Conservation (phyloP, 306 rosid species). For the Cucumis hystrix region DNA sequence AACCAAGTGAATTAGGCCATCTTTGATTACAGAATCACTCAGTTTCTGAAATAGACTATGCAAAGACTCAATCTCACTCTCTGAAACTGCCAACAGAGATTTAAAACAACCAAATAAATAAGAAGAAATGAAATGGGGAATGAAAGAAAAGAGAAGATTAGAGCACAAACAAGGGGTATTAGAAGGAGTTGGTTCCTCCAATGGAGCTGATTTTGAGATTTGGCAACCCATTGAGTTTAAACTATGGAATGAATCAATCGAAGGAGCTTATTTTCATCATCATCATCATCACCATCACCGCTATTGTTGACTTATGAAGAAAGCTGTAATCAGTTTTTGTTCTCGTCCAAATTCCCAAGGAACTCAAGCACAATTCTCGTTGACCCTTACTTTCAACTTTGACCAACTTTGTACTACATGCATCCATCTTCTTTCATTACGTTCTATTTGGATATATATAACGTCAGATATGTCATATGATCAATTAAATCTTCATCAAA, state of each 20-base stretch:
- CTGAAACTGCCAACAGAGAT: background rate
- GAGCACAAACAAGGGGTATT: conserved; percentile 8
- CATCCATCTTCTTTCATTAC: too few species aligned
- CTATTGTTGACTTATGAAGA: background rate
- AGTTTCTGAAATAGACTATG: conserved; percentile 1
- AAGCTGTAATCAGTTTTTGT: background rate
- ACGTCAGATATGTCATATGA: too few species aligned
- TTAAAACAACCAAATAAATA: background rate
- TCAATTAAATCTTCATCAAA: too few species aligned
- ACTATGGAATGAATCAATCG: background rate
- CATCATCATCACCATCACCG: background rate
- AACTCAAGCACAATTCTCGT: background rate
- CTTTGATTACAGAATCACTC: conserved; percentile 6
- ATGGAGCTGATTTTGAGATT: background rate
- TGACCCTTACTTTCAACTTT: background rate
- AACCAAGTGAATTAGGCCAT: conserved; percentile 6
- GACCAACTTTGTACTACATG: background rate
- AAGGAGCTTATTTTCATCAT: background rate
- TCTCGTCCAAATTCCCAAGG: background rate
- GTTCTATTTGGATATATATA: too few species aligned
- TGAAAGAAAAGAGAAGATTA: background rate
- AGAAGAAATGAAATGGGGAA: background rate
- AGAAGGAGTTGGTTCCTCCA: background rate
- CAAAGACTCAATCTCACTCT: background rate
- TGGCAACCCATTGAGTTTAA: background rate